Evolutionary conservation across 441 rosid genomes (phyloP).

Genomic region (Corymbia citriodora): DNA sequence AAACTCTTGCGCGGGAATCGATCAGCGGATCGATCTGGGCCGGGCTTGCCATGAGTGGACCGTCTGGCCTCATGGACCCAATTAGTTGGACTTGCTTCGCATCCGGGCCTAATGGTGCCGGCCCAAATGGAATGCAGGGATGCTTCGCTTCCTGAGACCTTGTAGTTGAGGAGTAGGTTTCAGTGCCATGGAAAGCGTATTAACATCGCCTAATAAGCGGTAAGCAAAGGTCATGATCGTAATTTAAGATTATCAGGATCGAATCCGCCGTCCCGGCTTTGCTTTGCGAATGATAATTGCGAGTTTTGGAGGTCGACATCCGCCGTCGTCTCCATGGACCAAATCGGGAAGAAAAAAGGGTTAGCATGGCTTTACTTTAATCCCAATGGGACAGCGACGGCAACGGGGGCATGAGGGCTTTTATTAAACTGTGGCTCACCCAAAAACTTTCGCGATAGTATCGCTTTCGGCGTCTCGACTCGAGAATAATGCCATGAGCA

Average conservation of each 20-base stretch:
- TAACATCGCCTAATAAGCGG: no score
- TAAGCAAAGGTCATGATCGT: no score
- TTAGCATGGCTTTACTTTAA: neutral
- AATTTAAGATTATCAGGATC: neutral
- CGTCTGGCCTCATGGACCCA: neutral
- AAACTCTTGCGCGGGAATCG: neutral
- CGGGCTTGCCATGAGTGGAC: neutral
- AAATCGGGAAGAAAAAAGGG: neutral
- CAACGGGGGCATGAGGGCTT: neutral
- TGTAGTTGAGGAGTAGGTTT: neutral
- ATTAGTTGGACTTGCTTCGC: neutral
- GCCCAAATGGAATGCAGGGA: neutral
- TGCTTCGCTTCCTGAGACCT: neutral
- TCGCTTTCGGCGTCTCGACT: neutral
- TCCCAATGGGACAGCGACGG: neutral
- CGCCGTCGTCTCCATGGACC: neutral
- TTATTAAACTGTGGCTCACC: neutral
- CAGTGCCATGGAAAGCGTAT: no score
- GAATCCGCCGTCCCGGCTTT: neutral
- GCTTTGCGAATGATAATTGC: neutral
- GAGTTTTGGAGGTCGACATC: neutral
- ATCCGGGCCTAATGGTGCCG: neutral
- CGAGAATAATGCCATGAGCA: neutral
- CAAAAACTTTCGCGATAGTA: neutral
- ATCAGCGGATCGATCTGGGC: neutral